phyloP scores from a whole-genome alignment of 805 yeast species.

The Tetrapisispora namnaoensis region DNA sequence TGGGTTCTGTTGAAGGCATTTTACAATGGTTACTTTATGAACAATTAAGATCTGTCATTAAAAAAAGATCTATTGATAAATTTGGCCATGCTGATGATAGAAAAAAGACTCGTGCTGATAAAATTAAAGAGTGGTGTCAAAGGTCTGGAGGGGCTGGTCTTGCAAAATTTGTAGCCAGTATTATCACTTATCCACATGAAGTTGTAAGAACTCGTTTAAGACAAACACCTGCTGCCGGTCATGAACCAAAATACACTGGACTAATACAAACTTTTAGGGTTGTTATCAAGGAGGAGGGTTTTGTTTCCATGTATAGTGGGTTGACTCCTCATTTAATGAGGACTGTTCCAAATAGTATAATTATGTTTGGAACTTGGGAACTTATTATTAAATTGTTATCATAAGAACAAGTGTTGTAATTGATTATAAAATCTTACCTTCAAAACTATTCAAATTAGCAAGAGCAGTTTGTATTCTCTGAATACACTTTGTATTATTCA shows the following conservation, averaged over 20 bases:
- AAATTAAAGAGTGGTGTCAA: conserved; percentile 82
- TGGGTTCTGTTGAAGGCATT: conserved; percentile 89
- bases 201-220: conserved; percentile 91
- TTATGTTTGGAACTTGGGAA: conserved; percentile 99
- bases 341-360: conserved; percentile 95
- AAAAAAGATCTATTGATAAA: conserved; percentile 38
- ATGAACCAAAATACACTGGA: conserved; percentile 82
- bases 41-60: conserved; percentile 73
- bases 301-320: conserved; percentile 92
- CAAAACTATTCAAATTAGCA: neutral
- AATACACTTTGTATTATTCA: neutral
- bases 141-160: conserved; percentile 96
- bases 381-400: conserved; percentile 54
- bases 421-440: neutral
- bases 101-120: conserved; percentile 41
- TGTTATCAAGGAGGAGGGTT: conserved; percentile 86
- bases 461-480: neutral
- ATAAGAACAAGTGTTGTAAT: conserved; percentile 5
- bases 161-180: conserved; percentile 87
- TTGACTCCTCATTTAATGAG: conserved; percentile 92
- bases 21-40: conserved; percentile 95
- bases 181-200: conserved; percentile 93
- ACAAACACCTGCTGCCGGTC: conserved; percentile 81
- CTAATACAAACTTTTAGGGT: conserved; percentile 76
- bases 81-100: conserved; percentile 27